These are phyloP conservation scores for Pelagomonas calceolata DNA, from an alignment of 108 stramenopile genomes.

Conservation along the genomic window DNA sequence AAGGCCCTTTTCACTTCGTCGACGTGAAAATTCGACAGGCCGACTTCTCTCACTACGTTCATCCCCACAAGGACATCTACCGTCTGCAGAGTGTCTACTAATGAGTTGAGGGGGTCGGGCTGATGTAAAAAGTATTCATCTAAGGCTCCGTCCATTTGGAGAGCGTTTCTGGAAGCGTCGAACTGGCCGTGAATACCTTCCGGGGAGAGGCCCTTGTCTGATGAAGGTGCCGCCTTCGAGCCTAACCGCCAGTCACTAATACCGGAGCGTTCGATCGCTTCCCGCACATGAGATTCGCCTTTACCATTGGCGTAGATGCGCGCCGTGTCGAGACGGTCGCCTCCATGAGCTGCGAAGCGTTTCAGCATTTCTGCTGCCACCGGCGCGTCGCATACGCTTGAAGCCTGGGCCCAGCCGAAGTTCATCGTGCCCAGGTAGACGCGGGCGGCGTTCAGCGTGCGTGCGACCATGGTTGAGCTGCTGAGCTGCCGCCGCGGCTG, in stretches of 20 bases:
- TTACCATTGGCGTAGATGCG: constrained; percentile 71
- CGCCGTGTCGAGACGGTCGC: constrained; percentile 55
- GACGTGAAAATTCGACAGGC: constrained; percentile 69
- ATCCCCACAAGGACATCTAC: constrained; percentile 41
- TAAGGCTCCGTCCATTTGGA: constrained; percentile 17
- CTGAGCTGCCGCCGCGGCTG: too few species aligned
- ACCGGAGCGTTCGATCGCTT: constrained; percentile 17
- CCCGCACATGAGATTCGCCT: constrained; percentile 54
- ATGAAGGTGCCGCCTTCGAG: constrained; percentile 66
- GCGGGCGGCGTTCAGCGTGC: too few species aligned
- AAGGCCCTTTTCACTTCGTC: constrained; percentile 66
- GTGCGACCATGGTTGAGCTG: too few species aligned
- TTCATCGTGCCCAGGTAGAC: too few species aligned
- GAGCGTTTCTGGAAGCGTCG: constrained; percentile 43
- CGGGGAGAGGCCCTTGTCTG: constrained; percentile 48
- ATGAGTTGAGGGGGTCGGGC: constrained; percentile 54
- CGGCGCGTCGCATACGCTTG: constrained; percentile 41
- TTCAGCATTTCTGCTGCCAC: constrained; percentile 46
- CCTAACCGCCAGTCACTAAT: constrained; percentile 26
- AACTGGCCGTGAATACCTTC: constrained; percentile 53
- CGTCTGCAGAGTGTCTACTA: constrained; percentile 49
- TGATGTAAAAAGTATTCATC: constrained; percentile 73
- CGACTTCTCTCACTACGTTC: constrained; percentile 47
- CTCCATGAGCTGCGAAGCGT: constrained; percentile 23
- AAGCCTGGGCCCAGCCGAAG: constrained; percentile 56